Evolutionary conservation across 495 filamentous ascomycete species (phyloP), one percentile per base, ranked within the genome.

Genomic region (Rostrohypoxylon terebratum): DNA sequence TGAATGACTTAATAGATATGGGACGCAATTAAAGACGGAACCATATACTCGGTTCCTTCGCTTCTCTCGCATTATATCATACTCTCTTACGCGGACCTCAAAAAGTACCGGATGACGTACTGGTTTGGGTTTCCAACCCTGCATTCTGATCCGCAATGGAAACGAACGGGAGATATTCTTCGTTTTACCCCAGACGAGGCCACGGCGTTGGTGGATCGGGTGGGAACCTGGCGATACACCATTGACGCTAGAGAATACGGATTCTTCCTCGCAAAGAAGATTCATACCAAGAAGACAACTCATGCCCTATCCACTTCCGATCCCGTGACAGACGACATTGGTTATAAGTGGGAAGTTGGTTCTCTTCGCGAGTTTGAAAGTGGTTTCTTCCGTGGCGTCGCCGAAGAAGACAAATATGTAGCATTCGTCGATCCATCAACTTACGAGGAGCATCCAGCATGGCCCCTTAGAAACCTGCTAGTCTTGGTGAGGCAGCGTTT

Each of bases 21-120:
- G 96, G 93, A 98, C 81, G 96, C 96, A 25, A 97, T 98, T 73
- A 89, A 92, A 68, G 96, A 99, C 79, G 94, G 94, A 18, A 96
- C 93, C 6, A 97, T 99, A 70, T 97, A 94, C 79, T 94, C 93
- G 10, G 92, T 93, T 33, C 96, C 96, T 11, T 97, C 95, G 31
- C 84, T 98, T 9, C 89, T 99, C 16, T 87, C 93, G 1, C 94
- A 92, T 8, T 98, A 98, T 80, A 82, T 90, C 7, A 88, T 96
- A 45, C 88, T 98, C 50, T 97, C 93, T n/a, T 99, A 93, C 79
- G 95, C 96, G 50, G 93, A 98, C 78, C 85, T 99, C 21, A 99
- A 99, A 82, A 97, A 94, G 77, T 98, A 97, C 81, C 91, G 87
- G 60, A 98, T 98, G 73, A 91, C 90, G 25, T 97, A 97, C 80